Conservation (phyloP, 495 filamentous ascomycete species). For the Penicillium riverlandense region DNA sequence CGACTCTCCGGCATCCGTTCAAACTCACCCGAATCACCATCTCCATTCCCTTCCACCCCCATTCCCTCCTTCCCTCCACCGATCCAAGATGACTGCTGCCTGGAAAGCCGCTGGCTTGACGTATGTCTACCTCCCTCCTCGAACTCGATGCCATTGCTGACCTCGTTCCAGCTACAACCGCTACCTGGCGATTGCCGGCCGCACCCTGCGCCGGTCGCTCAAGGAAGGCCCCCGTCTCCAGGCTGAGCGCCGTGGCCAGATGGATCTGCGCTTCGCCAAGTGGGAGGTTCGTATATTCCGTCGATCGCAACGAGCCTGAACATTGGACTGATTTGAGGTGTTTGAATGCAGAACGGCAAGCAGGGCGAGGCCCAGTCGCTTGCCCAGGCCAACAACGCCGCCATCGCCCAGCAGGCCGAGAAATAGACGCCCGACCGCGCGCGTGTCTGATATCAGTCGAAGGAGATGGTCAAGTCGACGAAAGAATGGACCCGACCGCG, state of each 20-base stretch:
- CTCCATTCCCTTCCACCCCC: neutral
- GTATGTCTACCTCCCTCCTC: slow-evolving; percentile 45
- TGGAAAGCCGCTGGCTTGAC: slow-evolving; percentile 98
- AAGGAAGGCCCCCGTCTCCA: slow-evolving; percentile 83
- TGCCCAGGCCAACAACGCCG: slow-evolving; percentile 61
- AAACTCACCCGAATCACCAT: slow-evolving; percentile 28
- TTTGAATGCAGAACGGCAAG: slow-evolving; percentile 72
- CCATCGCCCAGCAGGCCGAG: slow-evolving; percentile 39
- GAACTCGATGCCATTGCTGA: slow-evolving; percentile 21
- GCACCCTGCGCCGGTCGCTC: slow-evolving; percentile 70
- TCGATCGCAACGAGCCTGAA: slow-evolving; percentile 12
- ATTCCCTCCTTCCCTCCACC: slow-evolving; percentile 13
- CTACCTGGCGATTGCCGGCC: slow-evolving; percentile 49
- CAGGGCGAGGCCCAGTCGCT: slow-evolving; percentile 79
- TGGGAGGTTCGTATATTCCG: slow-evolving; percentile 62
- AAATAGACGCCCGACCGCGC: slow-evolving; percentile 27
- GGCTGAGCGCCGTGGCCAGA: slow-evolving; percentile 84
- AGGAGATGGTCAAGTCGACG: neutral
- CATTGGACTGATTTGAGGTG: too few relatives aligned
- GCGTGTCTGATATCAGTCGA: neutral
- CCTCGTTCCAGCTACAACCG: slow-evolving; percentile 41
- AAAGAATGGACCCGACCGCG: neutral
- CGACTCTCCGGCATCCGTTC: slow-evolving; percentile 36
- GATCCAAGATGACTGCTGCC: slow-evolving; percentile 86
- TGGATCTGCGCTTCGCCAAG: slow-evolving; percentile 88